Evolutionary conservation across 139 green algal species (phyloP), one percentile per base, ranked within the genome.

Genomic region (Coccomyxa sp.): DNA sequence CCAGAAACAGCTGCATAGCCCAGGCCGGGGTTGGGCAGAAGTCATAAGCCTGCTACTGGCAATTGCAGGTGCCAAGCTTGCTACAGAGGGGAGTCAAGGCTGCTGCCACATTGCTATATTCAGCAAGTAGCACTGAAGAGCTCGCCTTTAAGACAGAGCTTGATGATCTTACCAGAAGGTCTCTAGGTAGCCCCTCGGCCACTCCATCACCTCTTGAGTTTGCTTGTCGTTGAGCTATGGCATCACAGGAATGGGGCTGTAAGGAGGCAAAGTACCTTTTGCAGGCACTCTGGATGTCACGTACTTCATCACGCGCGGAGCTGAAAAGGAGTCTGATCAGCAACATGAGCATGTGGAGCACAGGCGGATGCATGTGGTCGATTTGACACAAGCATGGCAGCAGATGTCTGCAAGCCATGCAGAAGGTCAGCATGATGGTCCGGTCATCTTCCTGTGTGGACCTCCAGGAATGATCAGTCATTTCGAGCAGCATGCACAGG

Each of bases 361-460:
- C n/a, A 64, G 50, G 50, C 50, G 50, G 27, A 64, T 64, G 1
- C 22, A 64, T 22, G 27, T 31, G 50, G 50, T 31, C 27, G 50
- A 64, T 64, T 3, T 64, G 18, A 64, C 3, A 31, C 18, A 18
- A 64, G 50, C 50, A 2, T 64, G 22, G 1, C 22, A 64, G 5
- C n/a, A n/a, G n/a, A n/a, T n/a, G n/a, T n/a, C n/a, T n/a, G n/a
- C n/a, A n/a, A n/a, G n/a, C n/a, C n/a, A n/a, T n/a, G 50, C 50
- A 18, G 18, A 31, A 3, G 50, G 50, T 22, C 34, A 12, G 31
- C 64, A 27, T 8, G 58, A 39, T 76, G 64, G 39, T 37, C 10
- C 55, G 18, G 29, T 74, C 29, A 39, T 41, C 6, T 37, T 81
- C n/a, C 29, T 81, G n/a, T 81, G 77, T 55, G 77, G 77, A 8